Evolutionary conservation across 768 basidiomycete species (phyloP), one percentile per base, ranked within the genome.

Genomic region (Kwoniella europaea): DNA sequence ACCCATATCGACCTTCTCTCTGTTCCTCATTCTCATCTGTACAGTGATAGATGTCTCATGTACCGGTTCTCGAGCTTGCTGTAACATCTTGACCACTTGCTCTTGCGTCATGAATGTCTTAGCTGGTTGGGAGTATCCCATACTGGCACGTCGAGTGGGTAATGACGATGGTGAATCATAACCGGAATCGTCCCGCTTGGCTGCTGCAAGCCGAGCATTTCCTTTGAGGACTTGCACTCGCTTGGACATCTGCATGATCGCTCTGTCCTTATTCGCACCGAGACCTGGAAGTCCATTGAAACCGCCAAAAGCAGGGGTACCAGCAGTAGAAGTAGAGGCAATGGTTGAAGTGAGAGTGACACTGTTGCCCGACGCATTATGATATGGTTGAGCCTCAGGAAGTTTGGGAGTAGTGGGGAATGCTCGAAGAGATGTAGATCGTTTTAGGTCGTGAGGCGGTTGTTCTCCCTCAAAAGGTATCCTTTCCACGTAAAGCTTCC

Each of bases 341-440:
- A 92, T 91, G 24, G 91, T 91, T 2, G 94, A 97, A 1, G 96
- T 94, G 78, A 98, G 90, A 50, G 89, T 88, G 57, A 98, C 94
- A 72, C 92, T 94, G 84, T 99, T 98, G 6, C 95, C 95, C 9
- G 95, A 98, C 2, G 96, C 96, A 46, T 94, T 93, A 41, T 79
- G 76, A 63, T 83, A 83, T 1, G 82, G 82, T 52, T 56, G 68
- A 10, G 69, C 55, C 35, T 63, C 65, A 22, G 79, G 76, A 9
- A 75, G 72, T 64, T 69, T 61, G 1, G 74, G 75, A 10, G 77
- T 78, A 18, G 68, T 74, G 35, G 76, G 71, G 50, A 85, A 71
- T 56, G 75, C 73, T 43, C 82, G 77, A 42, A 84, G 75, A 9
- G 80, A 81, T 50, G 78, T 77, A 22, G 82, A 78, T 27, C 82